phyloP scores from a whole-genome alignment of 805 yeast species.

The Cyberlindnera amylophila region DNA sequence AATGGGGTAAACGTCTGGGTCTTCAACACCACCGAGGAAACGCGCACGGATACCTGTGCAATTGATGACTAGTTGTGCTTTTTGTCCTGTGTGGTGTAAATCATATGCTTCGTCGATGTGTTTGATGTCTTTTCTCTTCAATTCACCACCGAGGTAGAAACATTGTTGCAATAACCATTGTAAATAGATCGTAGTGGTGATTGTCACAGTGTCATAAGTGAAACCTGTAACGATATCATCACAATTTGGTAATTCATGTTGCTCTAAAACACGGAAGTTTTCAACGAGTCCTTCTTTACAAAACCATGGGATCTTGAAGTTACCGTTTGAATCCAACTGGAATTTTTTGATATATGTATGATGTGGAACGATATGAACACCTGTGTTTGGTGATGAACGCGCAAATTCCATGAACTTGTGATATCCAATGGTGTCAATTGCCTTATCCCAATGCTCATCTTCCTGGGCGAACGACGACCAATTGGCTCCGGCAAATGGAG shows the following conservation, averaged over 20 bases:
- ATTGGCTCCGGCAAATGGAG: conserved; percentile 72
- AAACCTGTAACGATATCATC: conserved; percentile 38
- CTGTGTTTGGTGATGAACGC: conserved; percentile 43
- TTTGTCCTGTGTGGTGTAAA: conserved; percentile 34
- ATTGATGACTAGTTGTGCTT: conserved; percentile 52
- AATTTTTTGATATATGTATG: conserved; percentile 16
- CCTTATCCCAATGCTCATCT: conserved; percentile 36
- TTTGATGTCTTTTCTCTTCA: conserved; percentile 40
- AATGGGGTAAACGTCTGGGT: conserved; percentile 44
- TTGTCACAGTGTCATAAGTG: conserved; percentile 50
- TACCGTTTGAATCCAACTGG: conserved; percentile 15
- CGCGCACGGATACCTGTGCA: conserved; percentile 52
- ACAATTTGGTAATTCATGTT: conserved; percentile 28
- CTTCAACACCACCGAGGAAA: conserved; percentile 43
- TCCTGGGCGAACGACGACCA: conserved; percentile 57
- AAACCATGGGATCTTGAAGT: conserved; percentile 45
- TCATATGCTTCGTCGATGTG: conserved; percentile 48
- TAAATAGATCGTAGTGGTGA: conserved; percentile 56
- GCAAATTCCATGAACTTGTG: conserved; percentile 43
- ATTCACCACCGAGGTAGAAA: conserved; percentile 41
- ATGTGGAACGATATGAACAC: conserved; percentile 34
- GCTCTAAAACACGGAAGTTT: conserved; percentile 34
- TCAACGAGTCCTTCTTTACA: conserved; percentile 32
- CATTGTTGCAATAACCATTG: conserved; percentile 47
- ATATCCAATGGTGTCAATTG: conserved; percentile 48